Conservation (phyloP, 2,329 filamentous ascomycete genomes). For the Pyrenophora seminiperda region DNA sequence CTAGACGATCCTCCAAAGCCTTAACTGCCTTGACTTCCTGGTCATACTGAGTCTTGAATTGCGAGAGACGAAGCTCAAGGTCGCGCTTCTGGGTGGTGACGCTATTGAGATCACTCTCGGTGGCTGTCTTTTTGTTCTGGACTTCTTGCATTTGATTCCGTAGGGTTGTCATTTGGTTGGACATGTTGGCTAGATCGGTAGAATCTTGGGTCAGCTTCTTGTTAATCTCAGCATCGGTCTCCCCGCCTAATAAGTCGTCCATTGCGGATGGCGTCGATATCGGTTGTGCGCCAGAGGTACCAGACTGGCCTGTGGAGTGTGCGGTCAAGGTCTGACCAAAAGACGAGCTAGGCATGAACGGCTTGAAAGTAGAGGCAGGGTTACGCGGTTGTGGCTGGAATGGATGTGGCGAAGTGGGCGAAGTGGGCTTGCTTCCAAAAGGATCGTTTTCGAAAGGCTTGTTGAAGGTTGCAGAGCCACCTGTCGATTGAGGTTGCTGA, state of each 20-base stretch:
- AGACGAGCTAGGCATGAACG: conserved; percentile 88
- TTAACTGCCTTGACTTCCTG: conserved; percentile 89
- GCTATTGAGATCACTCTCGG: conserved; percentile 81
- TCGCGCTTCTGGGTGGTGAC: conserved; percentile 87
- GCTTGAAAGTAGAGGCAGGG: conserved; percentile 71
- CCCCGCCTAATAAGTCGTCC: conserved; percentile 82
- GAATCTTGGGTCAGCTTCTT: conserved; percentile 89
- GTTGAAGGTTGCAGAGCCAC: conserved; percentile 63
- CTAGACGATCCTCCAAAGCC: conserved; percentile 81
- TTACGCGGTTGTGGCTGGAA: conserved; percentile 52
- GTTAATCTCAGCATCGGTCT: conserved; percentile 85
- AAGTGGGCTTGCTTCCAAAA: conserved; percentile 60
- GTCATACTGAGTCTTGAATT: conserved; percentile 87
- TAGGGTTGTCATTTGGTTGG: conserved; percentile 89
- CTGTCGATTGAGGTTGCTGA: conserved; percentile 70
- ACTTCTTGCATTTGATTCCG: conserved; percentile 95
- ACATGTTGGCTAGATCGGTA: conserved; percentile 90
- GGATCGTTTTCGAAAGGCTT: conserved; percentile 63
- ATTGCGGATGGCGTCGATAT: conserved; percentile 57
- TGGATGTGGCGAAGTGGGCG: conserved; percentile 60
- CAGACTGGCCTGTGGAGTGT: conserved; percentile 72
- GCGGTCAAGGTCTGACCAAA: conserved; percentile 84
- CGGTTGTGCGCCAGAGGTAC: conserved; percentile 50
- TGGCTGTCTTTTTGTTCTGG: conserved; percentile 76
- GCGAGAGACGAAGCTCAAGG: conserved; percentile 84